phyloP scores from a whole-genome alignment of 768 basidiomycete genomes.

The Tylopilus plumbeoviolaceoides region DNA sequence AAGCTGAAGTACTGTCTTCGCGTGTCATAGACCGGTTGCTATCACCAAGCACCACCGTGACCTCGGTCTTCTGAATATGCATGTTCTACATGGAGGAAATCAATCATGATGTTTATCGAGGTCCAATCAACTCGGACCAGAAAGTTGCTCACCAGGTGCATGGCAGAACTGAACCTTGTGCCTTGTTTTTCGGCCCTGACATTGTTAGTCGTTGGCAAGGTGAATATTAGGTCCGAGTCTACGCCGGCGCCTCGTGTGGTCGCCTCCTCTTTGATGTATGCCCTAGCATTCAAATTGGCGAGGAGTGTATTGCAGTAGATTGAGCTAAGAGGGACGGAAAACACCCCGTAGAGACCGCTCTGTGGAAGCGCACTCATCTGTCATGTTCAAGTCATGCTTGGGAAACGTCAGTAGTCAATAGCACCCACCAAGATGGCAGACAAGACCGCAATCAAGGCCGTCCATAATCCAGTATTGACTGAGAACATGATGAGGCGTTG shows the following conservation, averaged over 20 bases:
- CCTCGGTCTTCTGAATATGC: no score
- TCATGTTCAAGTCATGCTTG: neutral
- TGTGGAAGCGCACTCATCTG: neutral
- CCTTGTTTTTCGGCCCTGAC: neutral
- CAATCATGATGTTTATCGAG: no score
- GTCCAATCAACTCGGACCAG: neutral
- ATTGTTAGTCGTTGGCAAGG: no score
- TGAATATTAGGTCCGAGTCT: neutral
- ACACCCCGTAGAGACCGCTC: neutral
- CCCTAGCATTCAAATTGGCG: slow-evolving; percentile 9
- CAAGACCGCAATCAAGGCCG: neutral
- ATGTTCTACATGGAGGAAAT: no score
- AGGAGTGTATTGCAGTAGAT: slow-evolving; percentile 7
- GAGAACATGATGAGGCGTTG: slow-evolving; percentile 8
- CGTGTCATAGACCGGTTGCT: no score
- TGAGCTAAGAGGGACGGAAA: neutral
- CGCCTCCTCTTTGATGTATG: neutral
- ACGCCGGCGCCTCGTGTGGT: neutral
- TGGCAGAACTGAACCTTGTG: neutral
- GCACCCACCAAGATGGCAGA: neutral
- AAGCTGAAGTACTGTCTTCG: no score
- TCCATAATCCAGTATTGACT: no score
- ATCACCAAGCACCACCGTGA: no score
- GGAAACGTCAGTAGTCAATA: no score
- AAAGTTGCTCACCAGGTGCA: neutral